Conservation (phyloP, 2,329 filamentous ascomycete genomes). For the Cladophialophora bantiana region DNA sequence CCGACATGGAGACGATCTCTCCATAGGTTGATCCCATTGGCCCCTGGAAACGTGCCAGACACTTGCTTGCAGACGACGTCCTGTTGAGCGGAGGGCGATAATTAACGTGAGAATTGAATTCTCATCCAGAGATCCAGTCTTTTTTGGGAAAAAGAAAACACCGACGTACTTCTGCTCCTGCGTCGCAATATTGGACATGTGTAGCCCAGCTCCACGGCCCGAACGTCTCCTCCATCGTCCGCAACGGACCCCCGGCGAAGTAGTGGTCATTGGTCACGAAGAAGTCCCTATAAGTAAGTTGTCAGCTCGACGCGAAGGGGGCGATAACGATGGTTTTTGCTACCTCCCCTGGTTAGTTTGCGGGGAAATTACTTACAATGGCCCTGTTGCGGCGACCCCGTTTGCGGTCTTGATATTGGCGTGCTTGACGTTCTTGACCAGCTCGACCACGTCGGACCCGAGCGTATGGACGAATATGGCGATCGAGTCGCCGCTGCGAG, state of each 20-base stretch:
- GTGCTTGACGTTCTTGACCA: constrained; percentile 35
- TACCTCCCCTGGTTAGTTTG: too few relatives aligned
- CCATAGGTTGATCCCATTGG: constrained; percentile 35
- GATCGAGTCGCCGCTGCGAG: constrained; percentile 34
- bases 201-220: constrained; percentile 31
- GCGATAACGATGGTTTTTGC: neutral
- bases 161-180: constrained; percentile 18
- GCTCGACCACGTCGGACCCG: constrained; percentile 29
- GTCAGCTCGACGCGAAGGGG: constrained; percentile 9
- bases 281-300: constrained; percentile 19
- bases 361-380: constrained; percentile 20
- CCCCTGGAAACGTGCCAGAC: constrained; percentile 30
- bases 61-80: constrained; percentile 30
- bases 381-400: constrained; percentile 28
- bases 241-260: constrained; percentile 20
- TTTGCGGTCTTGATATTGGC: constrained; percentile 36
- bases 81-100: constrained; percentile 7
- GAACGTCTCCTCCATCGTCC: constrained; percentile 26
- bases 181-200: constrained; percentile 28
- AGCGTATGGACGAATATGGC: constrained; percentile 31
- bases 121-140: neutral
- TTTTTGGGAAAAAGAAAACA: neutral
- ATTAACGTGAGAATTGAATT: neutral
- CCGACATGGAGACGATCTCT: constrained; percentile 32
- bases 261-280: constrained; percentile 34